Base-by-base conservation (phyloP, 2,329 filamentous ascomycete species). In the Diaporthe sp. region DNA sequence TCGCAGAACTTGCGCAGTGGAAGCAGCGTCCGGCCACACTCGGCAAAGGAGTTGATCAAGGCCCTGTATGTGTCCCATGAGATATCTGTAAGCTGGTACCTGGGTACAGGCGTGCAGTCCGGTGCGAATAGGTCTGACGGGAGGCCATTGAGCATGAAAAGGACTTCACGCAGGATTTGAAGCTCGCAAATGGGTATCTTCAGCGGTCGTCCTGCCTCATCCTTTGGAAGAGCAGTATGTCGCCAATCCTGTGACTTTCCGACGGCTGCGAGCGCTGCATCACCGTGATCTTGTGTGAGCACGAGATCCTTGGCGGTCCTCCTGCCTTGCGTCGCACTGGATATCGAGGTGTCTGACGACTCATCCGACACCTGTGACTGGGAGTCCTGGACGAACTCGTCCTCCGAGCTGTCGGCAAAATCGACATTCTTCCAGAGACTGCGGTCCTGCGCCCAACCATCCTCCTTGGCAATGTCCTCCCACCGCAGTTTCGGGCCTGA, bases 81-180 rank as follows among this genome's bases (percentile, higher is more conserved):
- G 15, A 90, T 82, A 74, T 88, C 85, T 0, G 83, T 80, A 37
- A 91, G 84, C 74, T 90, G 87, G 72, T 87, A 90, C 1, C 79
- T 79, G 5, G 84, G 79, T 2, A 84, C 81, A 0, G 86, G 85
- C 9, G 81, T 78, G 19, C 84, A 86, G 67, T 86, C 80, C 4
- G 79, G 31, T 74, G 85, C 85, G 79, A 96, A 98, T 1, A 98
- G 81, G 2, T 92, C 93, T 3, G 94, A 96, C 8, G 92, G 89
- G 5, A 97, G 85, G 0, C 96, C 96, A 72, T 92, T 90, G 0
- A 98, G 88, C 94, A 98, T 97, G 79, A 95, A 96, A 0, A 98
- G 86, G 0, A 92, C 90, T 80, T 98, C 95, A 65, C 95, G 91
- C 37, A 96, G 85, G 15, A 92, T 86, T 77, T 96, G 92, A 1